A percentile compares a stretch with the other conserved stretches of the same genome.
Evolutionary conservation across 2,329 filamentous ascomycete species (phyloP).

Genomic region (Aspergillus japonicus): DNA sequence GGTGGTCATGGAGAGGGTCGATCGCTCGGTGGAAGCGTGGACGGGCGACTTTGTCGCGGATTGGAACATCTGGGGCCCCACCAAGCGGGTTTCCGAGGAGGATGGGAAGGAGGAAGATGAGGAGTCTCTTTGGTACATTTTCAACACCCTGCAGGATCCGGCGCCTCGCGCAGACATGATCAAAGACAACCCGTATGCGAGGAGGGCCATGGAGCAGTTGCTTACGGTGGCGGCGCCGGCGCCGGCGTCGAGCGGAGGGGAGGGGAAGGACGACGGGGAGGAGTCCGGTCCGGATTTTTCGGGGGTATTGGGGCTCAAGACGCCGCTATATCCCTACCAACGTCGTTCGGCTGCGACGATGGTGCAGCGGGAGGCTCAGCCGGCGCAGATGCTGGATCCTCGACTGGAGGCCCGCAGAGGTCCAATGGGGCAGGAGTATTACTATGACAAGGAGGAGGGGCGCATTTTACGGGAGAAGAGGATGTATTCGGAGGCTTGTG

Average conservation of each 20-base stretch:
- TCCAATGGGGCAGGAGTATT: conserved; percentile 64
- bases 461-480: conserved; percentile 64
- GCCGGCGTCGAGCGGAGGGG: conserved; percentile 1
- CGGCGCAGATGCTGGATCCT: conserved; percentile 68
- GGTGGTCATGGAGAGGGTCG: conserved; percentile 40
- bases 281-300: conserved; percentile 16
- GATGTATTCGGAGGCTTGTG: conserved; percentile 70
- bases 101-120: conserved; percentile 29
- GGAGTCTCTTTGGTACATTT: conserved; percentile 52
- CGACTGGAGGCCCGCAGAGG: conserved; percentile 62
- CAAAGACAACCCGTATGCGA: conserved; percentile 30
- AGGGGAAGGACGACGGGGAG: background rate
- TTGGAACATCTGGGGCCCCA: background rate
- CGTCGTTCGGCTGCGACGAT: conserved; percentile 76
- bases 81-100: background rate
- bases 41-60: conserved; percentile 22
- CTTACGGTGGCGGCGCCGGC: conserved; percentile 21
- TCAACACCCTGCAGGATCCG: conserved; percentile 49
- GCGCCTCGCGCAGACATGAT: conserved; percentile 31
- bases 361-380: conserved; percentile 73
- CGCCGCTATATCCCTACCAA: conserved; percentile 74
- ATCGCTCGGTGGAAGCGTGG: conserved; percentile 43
- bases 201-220: conserved; percentile 38
- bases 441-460: conserved; percentile 65
- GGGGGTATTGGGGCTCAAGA: conserved; percentile 45